These are phyloP conservation scores for Penicillium sp. DNA, from an alignment of 2,329 filamentous ascomycete species.

Conservation along the genomic window DNA sequence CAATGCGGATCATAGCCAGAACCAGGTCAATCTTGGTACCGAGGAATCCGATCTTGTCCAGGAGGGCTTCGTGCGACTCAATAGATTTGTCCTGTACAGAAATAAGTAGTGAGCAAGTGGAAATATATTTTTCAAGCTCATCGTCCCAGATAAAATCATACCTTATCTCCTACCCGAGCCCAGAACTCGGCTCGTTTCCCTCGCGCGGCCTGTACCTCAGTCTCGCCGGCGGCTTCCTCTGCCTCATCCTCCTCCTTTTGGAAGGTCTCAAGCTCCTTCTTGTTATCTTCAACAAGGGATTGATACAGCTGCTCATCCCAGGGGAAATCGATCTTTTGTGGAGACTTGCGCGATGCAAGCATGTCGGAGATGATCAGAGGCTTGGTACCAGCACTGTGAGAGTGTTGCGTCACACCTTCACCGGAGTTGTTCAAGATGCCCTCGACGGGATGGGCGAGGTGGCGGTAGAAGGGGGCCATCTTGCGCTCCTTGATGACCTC, in stretches of 20 bases:
- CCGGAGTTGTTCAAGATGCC: conserved; percentile 79
- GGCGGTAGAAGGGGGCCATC: conserved; percentile 70
- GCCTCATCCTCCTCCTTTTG: conserved; percentile 93
- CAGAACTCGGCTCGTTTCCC: conserved; percentile 97
- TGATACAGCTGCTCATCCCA: conserved; percentile 93
- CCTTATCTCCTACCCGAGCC: conserved; percentile 95
- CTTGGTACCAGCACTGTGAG: conserved; percentile 48
- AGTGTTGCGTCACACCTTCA: conserved; percentile 61
- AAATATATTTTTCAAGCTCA: not conserved
- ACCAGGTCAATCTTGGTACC: conserved; percentile 97
- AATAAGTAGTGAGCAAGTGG: not conserved
- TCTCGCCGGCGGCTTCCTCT: conserved; percentile 93
- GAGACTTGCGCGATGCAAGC: conserved; percentile 71
- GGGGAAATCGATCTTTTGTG: conserved; percentile 69
- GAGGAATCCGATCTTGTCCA: conserved; percentile 96
- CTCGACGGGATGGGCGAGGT: conserved; percentile 68
- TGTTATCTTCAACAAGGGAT: conserved; percentile 75
- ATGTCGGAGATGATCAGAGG: conserved; percentile 69
- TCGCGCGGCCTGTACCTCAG: conserved; percentile 87
- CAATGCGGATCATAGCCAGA: conserved; percentile 92
- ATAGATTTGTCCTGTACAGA: conserved; percentile 82
- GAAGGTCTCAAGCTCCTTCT: conserved; percentile 73
- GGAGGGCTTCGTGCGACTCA: conserved; percentile 85
- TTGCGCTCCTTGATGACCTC: conserved; percentile 67
- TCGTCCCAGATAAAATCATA: too few relatives aligned